phyloP scores from a whole-genome alignment of 257 asterid genomes.

The Solanum pinnatisectum region DNA sequence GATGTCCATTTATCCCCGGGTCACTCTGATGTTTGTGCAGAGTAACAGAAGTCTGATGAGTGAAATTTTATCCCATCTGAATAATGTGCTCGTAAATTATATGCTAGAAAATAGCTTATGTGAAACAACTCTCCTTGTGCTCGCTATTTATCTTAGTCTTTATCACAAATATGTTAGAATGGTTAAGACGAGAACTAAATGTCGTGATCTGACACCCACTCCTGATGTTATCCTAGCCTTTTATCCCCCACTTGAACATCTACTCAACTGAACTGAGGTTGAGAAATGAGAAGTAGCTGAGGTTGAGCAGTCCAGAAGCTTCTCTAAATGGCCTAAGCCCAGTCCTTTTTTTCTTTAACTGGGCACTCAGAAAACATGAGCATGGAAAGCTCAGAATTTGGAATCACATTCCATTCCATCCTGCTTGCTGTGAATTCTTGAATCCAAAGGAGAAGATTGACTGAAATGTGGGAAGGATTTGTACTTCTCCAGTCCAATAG shows the following conservation, averaged over 20 bases:
- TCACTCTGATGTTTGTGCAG: background rate
- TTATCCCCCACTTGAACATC: background rate
- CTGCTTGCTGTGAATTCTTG: background rate
- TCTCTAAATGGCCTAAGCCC: background rate
- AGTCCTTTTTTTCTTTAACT: background rate
- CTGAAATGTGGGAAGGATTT: too few species aligned
- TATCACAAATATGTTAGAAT: too few species aligned
- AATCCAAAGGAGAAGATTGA: background rate
- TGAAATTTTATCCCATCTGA: background rate
- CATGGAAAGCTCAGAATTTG: background rate
- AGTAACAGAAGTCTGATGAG: background rate
- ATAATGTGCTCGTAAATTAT: background rate
- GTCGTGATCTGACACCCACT: background rate
- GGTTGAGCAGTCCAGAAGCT: background rate
- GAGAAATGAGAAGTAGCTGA: too few species aligned
- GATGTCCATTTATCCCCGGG: background rate
- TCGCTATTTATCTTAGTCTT: background rate
- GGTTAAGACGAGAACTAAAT: background rate
- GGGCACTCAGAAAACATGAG: background rate
- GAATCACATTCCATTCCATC: background rate
- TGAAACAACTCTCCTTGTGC: background rate
- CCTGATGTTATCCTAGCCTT: background rate
- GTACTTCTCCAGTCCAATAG: too few species aligned
- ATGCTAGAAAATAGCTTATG: background rate
- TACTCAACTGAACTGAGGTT: background rate